These are phyloP conservation scores for Podospora comata DNA, from an alignment of 495 filamentous ascomycete genomes.

Conservation along the genomic window DNA sequence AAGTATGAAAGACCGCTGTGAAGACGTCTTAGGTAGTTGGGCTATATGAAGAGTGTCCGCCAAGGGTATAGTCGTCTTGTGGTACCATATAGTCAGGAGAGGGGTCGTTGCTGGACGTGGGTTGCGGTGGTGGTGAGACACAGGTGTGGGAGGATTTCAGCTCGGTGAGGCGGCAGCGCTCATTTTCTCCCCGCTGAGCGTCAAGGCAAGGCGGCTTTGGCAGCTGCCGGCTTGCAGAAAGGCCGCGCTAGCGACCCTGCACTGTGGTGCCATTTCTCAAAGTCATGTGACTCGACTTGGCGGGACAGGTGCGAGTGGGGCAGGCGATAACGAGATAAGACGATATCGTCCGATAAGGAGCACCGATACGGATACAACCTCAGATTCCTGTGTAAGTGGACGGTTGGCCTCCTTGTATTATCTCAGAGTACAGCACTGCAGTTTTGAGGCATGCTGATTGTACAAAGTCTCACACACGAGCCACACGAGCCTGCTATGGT, in stretches of 20 bases:
- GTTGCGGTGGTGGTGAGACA: background rate
- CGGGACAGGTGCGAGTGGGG: background rate
- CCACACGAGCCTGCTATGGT: background rate
- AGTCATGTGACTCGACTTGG: slow-evolving; percentile 12
- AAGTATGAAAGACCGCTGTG: background rate
- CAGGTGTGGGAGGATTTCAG: slow-evolving; percentile 5
- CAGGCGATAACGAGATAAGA: background rate
- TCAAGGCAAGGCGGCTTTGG: slow-evolving; percentile 1
- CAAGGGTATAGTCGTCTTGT: background rate
- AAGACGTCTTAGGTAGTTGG: background rate
- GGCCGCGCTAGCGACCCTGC: background rate
- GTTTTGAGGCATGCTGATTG: background rate
- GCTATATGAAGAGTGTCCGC: background rate
- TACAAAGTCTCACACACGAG: background rate
- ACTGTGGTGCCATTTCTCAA: slow-evolving; percentile 9
- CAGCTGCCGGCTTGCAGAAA: slow-evolving; percentile 1
- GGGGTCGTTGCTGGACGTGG: background rate
- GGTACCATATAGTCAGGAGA: background rate
- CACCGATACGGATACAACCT: no score
- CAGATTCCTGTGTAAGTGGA: no score
- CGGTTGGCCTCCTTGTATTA: no score
- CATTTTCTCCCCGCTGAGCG: background rate
- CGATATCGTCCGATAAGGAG: slow-evolving; percentile 2
- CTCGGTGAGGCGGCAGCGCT: slow-evolving; percentile 1
- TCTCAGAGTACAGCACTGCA: background rate